Percentiles rank a stretch among this genome's conserved stretches.
phyloP scores from a whole-genome alignment of 129 eudicot species.

The Scalesia atractyloides region DNA sequence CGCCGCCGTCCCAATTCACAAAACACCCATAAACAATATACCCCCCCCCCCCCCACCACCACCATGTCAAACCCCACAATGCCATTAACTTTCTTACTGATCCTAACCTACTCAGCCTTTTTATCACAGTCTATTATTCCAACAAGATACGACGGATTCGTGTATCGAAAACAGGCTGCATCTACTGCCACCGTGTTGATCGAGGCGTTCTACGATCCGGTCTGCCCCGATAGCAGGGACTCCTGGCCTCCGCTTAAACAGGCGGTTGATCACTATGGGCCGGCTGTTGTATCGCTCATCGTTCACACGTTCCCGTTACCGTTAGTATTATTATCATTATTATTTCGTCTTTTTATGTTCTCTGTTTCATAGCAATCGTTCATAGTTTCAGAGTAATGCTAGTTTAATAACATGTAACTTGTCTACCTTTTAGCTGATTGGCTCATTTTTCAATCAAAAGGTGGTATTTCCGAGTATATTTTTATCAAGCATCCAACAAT shows the following conservation, averaged over 20 bases:
- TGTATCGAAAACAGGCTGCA: constrained; percentile 48
- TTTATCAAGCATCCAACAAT: too few species aligned
- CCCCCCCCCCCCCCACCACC: too few species aligned
- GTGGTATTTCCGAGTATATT: too few species aligned
- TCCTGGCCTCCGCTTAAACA: constrained; percentile 88
- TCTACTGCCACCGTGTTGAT: constrained; percentile 43
- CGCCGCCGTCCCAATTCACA: not conserved
- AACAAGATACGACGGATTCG: constrained; percentile 69
- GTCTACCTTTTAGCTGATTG: too few species aligned
- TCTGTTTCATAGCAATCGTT: too few species aligned
- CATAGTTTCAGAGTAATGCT: too few species aligned
- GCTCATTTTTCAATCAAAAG: too few species aligned
- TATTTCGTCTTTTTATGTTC: too few species aligned
- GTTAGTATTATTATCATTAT: constrained; percentile 38
- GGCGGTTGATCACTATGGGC: constrained; percentile 57
- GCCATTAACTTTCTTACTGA: constrained; percentile 5
- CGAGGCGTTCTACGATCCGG: constrained; percentile 88
- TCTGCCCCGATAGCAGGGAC: constrained; percentile 88
- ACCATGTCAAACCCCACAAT: constrained; percentile 22
- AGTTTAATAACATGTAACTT: too few species aligned
- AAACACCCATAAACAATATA: too few species aligned
- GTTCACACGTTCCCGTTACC: constrained; percentile 88
- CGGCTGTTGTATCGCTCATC: constrained; percentile 48
- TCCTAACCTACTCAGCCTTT: constrained; percentile 6
- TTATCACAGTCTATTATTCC: constrained; percentile 49